Evolutionary conservation across 2,329 filamentous ascomycete species (phyloP), one percentile per base, ranked within the genome.

Genomic region (Pseudogymnoascus sp.): DNA sequence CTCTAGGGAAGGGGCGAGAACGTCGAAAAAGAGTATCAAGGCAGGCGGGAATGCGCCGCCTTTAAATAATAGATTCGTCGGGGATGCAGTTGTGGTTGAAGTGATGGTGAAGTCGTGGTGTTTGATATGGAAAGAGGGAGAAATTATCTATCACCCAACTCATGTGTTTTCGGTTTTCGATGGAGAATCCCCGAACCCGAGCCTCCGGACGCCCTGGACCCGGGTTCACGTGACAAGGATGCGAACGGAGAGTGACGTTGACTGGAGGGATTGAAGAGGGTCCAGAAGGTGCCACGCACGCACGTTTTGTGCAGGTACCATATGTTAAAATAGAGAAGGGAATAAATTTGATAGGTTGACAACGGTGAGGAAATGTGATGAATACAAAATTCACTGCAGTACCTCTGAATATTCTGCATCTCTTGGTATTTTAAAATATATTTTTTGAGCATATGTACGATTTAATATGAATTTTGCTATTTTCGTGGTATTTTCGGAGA

Each of bases 161-260:
- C 44, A 28, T 50, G 44, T 28, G 44, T 50, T 50, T 50, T 50
- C 44, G 12, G 44, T 50, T 50, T 50, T 50, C 44, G 12, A 50
- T 50, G 14, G 44, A 16, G 44, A 50, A 50, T 50, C 44, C 44
- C 44, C 44, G 44, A 50, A 28, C 44, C 44, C 44, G 44, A 50
- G 44, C 23, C 44, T 23, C 44, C 44, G 44, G n/a, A 25, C 7
- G 6, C 14, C 44, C 14, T 6, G 44, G 44, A 6, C 23, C 18
- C 14, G 23, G 6, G 21, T 25, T n/a, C 44, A 50, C 44, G 44
- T 50, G 44, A 50, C 44, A 28, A 50, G 44, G 44, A 50, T 28
- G 44, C 44, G 44, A 50, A 50, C 44, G 23, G 44, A 50, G 23
- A 50, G 44, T 50, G 44, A 50, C 44, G 44, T 50, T 50, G 23